Conservation (phyloP, 2,329 filamentous ascomycete species). For the Penicillium vulpinum region DNA sequence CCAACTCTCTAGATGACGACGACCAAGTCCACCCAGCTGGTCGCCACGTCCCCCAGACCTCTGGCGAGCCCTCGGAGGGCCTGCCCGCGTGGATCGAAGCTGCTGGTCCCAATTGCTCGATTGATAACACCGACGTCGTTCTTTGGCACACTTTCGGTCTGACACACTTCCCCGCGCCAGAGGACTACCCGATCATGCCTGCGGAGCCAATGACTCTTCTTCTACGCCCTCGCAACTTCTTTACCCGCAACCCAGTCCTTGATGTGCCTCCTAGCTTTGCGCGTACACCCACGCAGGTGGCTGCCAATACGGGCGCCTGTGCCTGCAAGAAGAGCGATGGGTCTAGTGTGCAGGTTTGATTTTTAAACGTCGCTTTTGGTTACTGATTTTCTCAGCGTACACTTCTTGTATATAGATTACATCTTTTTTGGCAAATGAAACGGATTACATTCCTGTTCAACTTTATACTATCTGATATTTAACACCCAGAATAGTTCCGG, state of each 20-base stretch:
- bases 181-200: slow-evolving; percentile 93
- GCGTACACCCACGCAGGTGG: slow-evolving; percentile 69
- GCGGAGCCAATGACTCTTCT: slow-evolving; percentile 80
- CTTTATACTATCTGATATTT: too few relatives aligned
- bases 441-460: neutral
- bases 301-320: slow-evolving; percentile 43
- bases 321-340: slow-evolving; percentile 40
- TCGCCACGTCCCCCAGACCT: slow-evolving; percentile 84
- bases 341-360: slow-evolving; percentile 40
- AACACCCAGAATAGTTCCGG: too few relatives aligned
- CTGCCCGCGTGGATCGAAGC: slow-evolving; percentile 71
- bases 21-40: slow-evolving; percentile 82
- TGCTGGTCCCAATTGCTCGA: slow-evolving; percentile 63
- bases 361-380: neutral
- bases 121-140: slow-evolving; percentile 82
- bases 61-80: slow-evolving; percentile 71
- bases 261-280: slow-evolving; percentile 78
- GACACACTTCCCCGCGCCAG: slow-evolving; percentile 83
- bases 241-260: slow-evolving; percentile 73
- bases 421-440: neutral
- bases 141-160: slow-evolving; percentile 94
- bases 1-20: slow-evolving; percentile 63
- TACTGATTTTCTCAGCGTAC: neutral
- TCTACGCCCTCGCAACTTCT: slow-evolving; percentile 79
- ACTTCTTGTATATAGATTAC: neutral